phyloP scores from a whole-genome alignment of 371 early-diverging fungal species.

The Cokeromyces recurvatus region DNA sequence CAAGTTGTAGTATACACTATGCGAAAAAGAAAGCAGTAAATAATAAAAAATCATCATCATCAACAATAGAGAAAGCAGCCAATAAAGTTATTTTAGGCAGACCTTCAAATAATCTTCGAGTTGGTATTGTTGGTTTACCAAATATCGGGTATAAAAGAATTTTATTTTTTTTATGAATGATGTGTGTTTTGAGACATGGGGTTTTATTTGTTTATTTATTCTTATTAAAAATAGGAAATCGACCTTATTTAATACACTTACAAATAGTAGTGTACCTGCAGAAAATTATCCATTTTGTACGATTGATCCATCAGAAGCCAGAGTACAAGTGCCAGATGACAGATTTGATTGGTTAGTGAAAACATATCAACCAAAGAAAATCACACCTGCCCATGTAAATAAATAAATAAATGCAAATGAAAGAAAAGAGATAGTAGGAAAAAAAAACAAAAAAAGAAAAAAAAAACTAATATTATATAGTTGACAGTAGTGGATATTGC shows the following conservation, averaged over 20 bases:
- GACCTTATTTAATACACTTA: constrained; percentile 88
- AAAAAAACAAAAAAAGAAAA: no score
- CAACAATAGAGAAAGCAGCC: not conserved
- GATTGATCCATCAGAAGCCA: constrained; percentile 80
- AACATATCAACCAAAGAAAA: constrained; percentile 60
- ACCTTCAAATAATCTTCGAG: constrained; percentile 84
- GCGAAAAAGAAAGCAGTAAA: constrained; percentile 15
- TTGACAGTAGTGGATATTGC: constrained; percentile 94
- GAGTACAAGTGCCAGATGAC: constrained; percentile 79
- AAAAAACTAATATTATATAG: constrained; percentile 16
- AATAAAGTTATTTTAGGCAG: constrained; percentile 48
- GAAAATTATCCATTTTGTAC: constrained; percentile 78
- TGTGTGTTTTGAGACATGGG: not conserved
- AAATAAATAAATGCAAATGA: no score
- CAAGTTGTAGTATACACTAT: no score
- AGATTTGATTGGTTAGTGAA: constrained; percentile 73
- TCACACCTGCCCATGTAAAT: constrained; percentile 55
- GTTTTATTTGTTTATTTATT: no score
- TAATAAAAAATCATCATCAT: no score
- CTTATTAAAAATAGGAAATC: constrained; percentile 79
- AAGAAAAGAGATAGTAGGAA: not conserved
- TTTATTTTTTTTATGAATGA: not conserved
- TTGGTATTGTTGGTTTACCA: constrained; percentile 95
- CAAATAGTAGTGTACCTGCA: constrained; percentile 76
- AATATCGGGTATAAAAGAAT: constrained; percentile 74